These are phyloP conservation scores for Teunomyces pallodes DNA, from an alignment of 805 yeast species.

Conservation along the genomic window DNA sequence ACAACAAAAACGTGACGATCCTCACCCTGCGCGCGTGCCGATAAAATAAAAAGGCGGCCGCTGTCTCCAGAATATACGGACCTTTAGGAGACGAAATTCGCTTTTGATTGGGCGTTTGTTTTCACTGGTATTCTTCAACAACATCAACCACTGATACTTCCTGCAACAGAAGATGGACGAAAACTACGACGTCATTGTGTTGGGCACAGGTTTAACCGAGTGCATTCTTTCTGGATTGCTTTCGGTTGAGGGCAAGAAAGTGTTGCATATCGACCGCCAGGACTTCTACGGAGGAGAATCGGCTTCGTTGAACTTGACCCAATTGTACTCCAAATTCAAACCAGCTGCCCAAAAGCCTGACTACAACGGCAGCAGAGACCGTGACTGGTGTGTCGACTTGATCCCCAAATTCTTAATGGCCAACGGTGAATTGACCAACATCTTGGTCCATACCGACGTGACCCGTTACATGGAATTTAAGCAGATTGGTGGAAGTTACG, in stretches of 20 bases:
- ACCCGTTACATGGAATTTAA: conserved; percentile 95
- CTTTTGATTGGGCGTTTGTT: too few relatives aligned
- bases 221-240: conserved; percentile 91
- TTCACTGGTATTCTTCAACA: neutral
- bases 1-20: too few relatives aligned
- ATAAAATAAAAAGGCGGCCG: too few relatives aligned
- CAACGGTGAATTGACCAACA: conserved; percentile 94
- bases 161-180: conserved; percentile 66
- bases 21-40: too few relatives aligned
- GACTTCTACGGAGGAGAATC: conserved; percentile 95
- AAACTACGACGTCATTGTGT: conserved; percentile 92
- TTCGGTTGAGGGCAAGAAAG: conserved; percentile 98
- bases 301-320: conserved; percentile 75
- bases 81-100: too few relatives aligned
- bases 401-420: conserved; percentile 98
- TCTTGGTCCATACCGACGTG: conserved; percentile 92
- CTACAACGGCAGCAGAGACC: conserved; percentile 75
- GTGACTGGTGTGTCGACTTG: conserved; percentile 97
- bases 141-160: neutral
- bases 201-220: conserved; percentile 95
- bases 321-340: conserved; percentile 76
- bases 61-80: too few relatives aligned
- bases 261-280: conserved; percentile 92
- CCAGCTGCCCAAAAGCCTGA: conserved; percentile 69
- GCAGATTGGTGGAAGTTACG: conserved; percentile 94